Evolutionary conservation across 2,329 filamentous ascomycete species (phyloP).

Genomic region (Lachnellula arida): DNA sequence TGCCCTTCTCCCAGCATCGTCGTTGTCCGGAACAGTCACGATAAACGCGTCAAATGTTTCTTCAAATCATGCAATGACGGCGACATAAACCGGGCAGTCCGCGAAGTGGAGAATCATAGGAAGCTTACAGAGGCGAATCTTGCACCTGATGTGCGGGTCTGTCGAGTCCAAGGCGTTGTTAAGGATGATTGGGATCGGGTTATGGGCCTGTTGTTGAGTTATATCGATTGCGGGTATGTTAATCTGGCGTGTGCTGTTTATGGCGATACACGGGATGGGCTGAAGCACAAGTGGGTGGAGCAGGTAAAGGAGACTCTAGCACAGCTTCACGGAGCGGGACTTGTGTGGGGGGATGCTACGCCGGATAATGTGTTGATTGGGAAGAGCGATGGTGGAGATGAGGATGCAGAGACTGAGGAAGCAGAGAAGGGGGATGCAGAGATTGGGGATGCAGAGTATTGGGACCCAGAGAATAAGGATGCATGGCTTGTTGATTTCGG

Average conservation of each 20-base stretch:
- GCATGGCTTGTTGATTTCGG: constrained; percentile 18
- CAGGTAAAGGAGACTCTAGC: constrained; percentile 12
- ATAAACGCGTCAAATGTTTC: constrained; percentile 10
- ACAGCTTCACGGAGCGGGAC: constrained; percentile 9
- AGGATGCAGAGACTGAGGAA: neutral
- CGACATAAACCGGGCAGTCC: constrained; percentile 10
- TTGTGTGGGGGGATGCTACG: constrained; percentile 21
- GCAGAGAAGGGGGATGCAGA: neutral
- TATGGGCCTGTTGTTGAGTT: constrained; percentile 20
- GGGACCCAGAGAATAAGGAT: neutral
- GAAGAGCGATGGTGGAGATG: neutral
- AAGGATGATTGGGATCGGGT: constrained; percentile 12
- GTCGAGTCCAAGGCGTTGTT: constrained; percentile 14
- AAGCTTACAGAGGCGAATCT: constrained; percentile 13
- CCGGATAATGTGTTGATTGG: constrained; percentile 18
- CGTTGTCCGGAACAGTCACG: neutral
- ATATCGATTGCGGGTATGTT: constrained; percentile 16
- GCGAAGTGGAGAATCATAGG: constrained; percentile 15
- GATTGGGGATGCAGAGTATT: too few species aligned
- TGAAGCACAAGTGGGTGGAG: constrained; percentile 20
- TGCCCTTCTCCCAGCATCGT: constrained; percentile 13
- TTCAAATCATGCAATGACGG: constrained; percentile 10
- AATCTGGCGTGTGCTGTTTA: constrained; percentile 15
- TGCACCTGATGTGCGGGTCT: constrained; percentile 14
- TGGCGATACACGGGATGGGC: constrained; percentile 10